A percentile compares a stretch with the other conserved stretches of the same genome.
Evolutionary conservation across 192 early-diverging fungal species (phyloP).

Genomic region (Pilaira anomala): DNA sequence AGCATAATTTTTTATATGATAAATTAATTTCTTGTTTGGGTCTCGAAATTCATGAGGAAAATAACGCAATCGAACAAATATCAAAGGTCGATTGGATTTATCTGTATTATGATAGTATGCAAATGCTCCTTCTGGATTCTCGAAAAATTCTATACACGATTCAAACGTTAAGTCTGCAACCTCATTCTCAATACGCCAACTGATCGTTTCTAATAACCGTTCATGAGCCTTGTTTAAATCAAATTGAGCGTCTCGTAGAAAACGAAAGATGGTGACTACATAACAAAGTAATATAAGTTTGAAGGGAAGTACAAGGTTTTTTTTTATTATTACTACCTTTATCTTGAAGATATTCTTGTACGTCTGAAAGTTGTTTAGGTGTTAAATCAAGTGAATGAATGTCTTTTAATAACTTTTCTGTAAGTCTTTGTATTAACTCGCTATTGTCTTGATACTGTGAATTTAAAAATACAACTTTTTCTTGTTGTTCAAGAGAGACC

Average conservation of each 20-base stretch:
- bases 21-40: conserved; percentile 6
- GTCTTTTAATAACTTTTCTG: no score
- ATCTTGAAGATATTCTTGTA: background rate
- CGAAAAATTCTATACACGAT: conserved; percentile 20
- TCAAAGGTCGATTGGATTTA: conserved; percentile 28
- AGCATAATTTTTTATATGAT: conserved; percentile 31
- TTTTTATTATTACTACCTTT: background rate
- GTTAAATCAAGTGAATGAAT: no score
- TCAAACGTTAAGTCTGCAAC: conserved; percentile 22
- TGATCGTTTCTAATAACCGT: conserved; percentile 25
- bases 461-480: no score
- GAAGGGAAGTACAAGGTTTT: background rate
- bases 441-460: no score
- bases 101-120: conserved; percentile 37
- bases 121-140: conserved; percentile 23
- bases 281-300: no score
- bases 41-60: conserved; percentile 22
- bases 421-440: no score
- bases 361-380: background rate
- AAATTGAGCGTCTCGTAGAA: conserved; percentile 27
- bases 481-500: no score
- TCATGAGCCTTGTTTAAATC: conserved; percentile 20
- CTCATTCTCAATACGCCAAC: conserved; percentile 35
- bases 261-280: conserved; percentile 43
- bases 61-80: conserved; percentile 29